Conservation (phyloP, 2,329 filamentous ascomycete genomes). For the Cladophialophora chaetospira region DNA sequence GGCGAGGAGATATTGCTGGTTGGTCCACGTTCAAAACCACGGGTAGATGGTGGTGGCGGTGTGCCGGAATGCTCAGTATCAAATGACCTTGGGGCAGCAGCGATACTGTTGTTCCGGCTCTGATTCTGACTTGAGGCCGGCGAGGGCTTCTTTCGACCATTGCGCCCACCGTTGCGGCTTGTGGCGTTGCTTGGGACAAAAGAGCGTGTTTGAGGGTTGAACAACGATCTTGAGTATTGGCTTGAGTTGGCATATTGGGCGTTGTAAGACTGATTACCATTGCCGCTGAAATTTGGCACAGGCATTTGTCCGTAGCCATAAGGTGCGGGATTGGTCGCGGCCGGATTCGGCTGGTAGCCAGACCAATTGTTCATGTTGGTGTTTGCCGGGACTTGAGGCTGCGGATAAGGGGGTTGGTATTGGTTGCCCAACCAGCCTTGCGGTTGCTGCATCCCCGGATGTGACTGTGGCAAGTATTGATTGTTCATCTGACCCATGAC, state of each 20-base stretch:
- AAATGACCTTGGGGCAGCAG: conserved; percentile 12
- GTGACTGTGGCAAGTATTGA: conserved; percentile 37
- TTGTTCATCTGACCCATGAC: conserved; percentile 26
- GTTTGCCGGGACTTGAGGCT: conserved; percentile 42
- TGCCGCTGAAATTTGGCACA: conserved; percentile 69
- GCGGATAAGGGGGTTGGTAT: conserved; percentile 44
- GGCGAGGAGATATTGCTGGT: conserved; percentile 13
- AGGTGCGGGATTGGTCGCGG: conserved; percentile 45
- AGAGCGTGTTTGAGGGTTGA: conserved; percentile 92
- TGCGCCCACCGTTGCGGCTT: conserved; percentile 39
- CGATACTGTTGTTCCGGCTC: conserved; percentile 35
- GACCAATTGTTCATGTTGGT: conserved; percentile 35
- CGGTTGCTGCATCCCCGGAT: conserved; percentile 33
- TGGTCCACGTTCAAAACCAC: conserved; percentile 21
- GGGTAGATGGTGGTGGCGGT: conserved; percentile 6
- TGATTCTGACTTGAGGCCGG: conserved; percentile 34
- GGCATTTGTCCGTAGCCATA: conserved; percentile 80
- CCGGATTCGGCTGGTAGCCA: conserved; percentile 16
- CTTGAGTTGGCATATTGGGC: conserved; percentile 78
- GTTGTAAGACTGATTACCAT: conserved; percentile 18
- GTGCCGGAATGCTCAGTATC: conserved; percentile 8
- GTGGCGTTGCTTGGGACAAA: conserved; percentile 70
- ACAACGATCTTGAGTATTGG: conserved; percentile 79
- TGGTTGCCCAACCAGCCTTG: conserved; percentile 40
- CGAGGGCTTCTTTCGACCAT: conserved; percentile 25